A percentile compares a stretch with the other conserved stretches of the same genome.
These are phyloP conservation scores for Globisporangium nunn DNA, from an alignment of 352 stramenopile genomes.

Conservation along the genomic window DNA sequence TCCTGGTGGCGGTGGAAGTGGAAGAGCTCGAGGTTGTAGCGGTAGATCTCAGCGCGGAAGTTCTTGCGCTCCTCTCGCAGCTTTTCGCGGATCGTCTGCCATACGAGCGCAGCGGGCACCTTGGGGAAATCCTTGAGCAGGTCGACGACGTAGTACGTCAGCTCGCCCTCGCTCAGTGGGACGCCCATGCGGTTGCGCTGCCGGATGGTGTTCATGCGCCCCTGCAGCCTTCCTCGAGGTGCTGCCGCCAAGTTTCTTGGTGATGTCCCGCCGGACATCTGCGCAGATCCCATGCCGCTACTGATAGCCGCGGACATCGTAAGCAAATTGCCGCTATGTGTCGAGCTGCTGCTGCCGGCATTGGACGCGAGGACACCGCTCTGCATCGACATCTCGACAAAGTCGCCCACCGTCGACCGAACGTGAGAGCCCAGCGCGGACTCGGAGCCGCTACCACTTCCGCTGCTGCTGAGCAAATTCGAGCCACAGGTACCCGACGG, in stretches of 20 bases:
- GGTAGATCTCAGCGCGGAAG: constrained; percentile 57
- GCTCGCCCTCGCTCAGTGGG: constrained; percentile 25
- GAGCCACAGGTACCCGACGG: not conserved
- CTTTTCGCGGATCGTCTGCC: constrained; percentile 41
- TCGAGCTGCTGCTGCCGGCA: constrained; percentile 5
- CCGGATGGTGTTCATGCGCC: constrained; percentile 21
- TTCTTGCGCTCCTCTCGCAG: constrained; percentile 49
- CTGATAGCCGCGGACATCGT: no score
- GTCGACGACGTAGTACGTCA: constrained; percentile 62
- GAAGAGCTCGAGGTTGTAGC: constrained; percentile 47
- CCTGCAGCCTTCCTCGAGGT: constrained; percentile 19
- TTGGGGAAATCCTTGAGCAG: constrained; percentile 50
- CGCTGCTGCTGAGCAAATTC: not conserved
- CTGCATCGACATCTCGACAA: constrained; percentile 27
- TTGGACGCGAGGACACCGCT: constrained; percentile 18
- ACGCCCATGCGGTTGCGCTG: constrained; percentile 18
- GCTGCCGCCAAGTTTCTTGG: no score
- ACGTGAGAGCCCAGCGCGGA: constrained; percentile 1
- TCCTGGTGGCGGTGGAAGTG: constrained; percentile 49
- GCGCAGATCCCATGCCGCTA: no score
- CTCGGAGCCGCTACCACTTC: not conserved
- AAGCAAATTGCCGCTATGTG: not conserved
- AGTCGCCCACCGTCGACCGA: constrained; percentile 17
- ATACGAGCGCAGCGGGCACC: constrained; percentile 31
- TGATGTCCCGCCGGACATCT: not conserved